These are phyloP conservation scores for Yarrowia porcina DNA, from an alignment of 805 yeast genomes.

Conservation along the genomic window DNA sequence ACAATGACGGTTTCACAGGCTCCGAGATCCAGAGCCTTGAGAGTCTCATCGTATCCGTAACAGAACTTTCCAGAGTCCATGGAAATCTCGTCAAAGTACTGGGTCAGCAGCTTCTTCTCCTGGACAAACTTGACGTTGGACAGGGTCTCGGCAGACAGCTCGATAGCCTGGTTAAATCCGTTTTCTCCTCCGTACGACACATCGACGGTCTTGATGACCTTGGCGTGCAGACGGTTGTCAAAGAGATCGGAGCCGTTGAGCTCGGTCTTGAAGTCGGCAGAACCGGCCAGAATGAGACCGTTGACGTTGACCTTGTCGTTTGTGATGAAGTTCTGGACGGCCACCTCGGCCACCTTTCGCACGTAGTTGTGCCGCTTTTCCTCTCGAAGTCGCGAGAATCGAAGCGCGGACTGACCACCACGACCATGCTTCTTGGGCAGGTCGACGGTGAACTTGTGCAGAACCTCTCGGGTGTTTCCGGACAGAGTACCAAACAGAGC, in stretches of 20 bases:
- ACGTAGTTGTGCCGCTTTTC: conserved; percentile 99
- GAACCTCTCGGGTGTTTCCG: conserved; percentile 94
- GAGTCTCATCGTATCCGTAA: conserved; percentile 94
- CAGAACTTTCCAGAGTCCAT: conserved; percentile 97
- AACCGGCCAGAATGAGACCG: conserved; percentile 96
- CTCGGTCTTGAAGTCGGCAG: conserved; percentile 97
- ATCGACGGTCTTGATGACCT: conserved; percentile 89
- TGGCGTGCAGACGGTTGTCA: conserved; percentile 82
- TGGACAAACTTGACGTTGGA: conserved; percentile 97
- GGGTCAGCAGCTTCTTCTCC: conserved; percentile 91
- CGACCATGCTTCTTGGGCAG: conserved; percentile 99
- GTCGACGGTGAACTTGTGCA: conserved; percentile 95
- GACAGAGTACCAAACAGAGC: conserved; percentile 91
- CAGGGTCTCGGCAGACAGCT: conserved; percentile 92
- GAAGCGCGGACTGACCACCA: conserved; percentile 99
- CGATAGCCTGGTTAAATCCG: conserved; percentile 99
- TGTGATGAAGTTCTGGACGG: conserved; percentile 96
- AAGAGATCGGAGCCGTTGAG: conserved; percentile 89
- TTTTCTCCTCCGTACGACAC: conserved; percentile 99
- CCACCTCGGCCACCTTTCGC: conserved; percentile 96
- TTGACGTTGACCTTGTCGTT: conserved; percentile 89
- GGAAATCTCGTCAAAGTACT: conserved; percentile 94
- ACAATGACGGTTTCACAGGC: conserved; percentile 92
- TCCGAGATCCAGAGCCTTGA: conserved; percentile 94
- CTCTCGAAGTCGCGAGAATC: conserved; percentile 98